phyloP scores from a whole-genome alignment of 78 protist species.

The Dictyostelium citrinum region DNA sequence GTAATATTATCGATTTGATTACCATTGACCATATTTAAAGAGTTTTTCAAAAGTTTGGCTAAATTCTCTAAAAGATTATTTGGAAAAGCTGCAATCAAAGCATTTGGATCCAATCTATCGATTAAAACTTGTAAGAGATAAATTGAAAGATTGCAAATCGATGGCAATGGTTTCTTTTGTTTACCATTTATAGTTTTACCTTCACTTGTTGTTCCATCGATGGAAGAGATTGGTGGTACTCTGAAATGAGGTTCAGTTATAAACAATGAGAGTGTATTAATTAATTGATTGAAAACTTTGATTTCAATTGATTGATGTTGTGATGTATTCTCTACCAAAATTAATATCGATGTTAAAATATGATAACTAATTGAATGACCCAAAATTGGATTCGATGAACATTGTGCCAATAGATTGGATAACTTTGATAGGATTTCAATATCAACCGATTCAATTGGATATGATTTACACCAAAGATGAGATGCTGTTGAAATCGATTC shows the following conservation, averaged over 20 bases:
- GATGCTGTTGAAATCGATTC: slow-evolving; percentile 11
- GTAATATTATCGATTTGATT: neutral
- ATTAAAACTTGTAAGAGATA: slow-evolving; percentile 19
- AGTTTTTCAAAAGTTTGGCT: neutral
- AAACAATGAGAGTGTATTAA: neutral
- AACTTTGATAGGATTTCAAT: neutral
- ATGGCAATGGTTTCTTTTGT: neutral
- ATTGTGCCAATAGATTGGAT: neutral
- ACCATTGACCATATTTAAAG: neutral
- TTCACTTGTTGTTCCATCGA: neutral
- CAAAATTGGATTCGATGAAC: neutral
- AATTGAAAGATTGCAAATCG: slow-evolving; percentile 14
- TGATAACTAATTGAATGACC: neutral
- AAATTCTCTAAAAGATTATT: neutral
- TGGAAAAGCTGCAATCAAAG: slow-evolving; percentile 7
- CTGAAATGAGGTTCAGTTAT: neutral
- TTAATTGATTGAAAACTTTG: neutral
- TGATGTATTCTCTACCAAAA: neutral
- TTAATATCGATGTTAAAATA: neutral
- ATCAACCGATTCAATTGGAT: neutral
- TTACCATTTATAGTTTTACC: neutral
- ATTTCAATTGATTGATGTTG: neutral
- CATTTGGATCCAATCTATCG: neutral
- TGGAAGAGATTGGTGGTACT: neutral
- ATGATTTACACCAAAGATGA: neutral